Percentiles rank a stretch among this genome's conserved stretches.
These are phyloP conservation scores for Thuja plicata DNA, from an alignment of 83 land plant species.

Conservation along the genomic window DNA sequence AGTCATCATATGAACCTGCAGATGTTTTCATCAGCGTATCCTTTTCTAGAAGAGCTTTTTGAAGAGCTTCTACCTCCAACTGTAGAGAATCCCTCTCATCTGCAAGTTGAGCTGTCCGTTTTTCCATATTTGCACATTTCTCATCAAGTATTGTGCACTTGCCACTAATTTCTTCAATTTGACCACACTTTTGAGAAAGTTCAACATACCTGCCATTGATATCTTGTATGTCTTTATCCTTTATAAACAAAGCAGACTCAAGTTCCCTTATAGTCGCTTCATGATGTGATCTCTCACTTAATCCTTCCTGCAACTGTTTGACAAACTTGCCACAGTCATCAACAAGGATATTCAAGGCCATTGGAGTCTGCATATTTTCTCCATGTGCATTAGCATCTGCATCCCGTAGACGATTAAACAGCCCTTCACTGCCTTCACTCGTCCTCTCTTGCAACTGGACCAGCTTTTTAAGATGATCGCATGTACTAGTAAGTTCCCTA, in stretches of 20 bases:
- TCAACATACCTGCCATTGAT: conserved; percentile 33
- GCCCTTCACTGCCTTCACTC: conserved; percentile 6
- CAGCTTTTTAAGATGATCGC: conserved; percentile 20
- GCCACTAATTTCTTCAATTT: background rate
- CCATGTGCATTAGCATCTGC: conserved; percentile 10
- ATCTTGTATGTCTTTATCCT: conserved; percentile 41
- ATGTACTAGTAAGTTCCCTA: conserved; percentile 17
- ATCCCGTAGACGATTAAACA: conserved; percentile 9
- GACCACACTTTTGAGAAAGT: conserved; percentile 8
- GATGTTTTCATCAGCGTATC: conserved; percentile 3
- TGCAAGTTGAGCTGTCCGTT: background rate
- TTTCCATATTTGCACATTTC: background rate
- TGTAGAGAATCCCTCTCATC: conserved; percentile 25
- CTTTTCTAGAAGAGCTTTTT: background rate
- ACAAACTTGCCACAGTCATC: conserved; percentile 23
- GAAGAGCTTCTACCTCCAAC: conserved; percentile 19
- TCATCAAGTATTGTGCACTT: background rate
- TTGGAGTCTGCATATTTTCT: background rate
- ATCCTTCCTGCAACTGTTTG: conserved; percentile 12
- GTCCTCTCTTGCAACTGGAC: background rate
- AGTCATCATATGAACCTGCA: background rate
- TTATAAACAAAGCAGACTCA: conserved; percentile 22
- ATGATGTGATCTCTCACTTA: conserved; percentile 26
- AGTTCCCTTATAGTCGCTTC: conserved; percentile 39
- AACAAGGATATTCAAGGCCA: conserved; percentile 23